Evolutionary conservation across 2,329 filamentous ascomycete genomes (phyloP), one percentile per base, ranked within the genome.

Genomic region (Penicillium occitanis): DNA sequence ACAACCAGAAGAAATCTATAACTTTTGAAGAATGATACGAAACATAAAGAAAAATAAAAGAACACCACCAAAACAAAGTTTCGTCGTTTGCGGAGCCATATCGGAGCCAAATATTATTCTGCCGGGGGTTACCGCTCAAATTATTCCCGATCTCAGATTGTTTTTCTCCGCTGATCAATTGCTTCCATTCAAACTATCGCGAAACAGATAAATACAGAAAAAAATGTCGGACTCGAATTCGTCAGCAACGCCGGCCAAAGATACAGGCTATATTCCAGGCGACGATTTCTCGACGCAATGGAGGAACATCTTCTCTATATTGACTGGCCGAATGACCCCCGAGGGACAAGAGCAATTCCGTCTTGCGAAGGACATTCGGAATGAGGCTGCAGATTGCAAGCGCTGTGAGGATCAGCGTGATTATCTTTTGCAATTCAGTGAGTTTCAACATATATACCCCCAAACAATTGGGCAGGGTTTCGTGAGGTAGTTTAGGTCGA

Each of bases 301-400:
- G 90, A 86, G 90, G 76, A 96, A 91, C 82, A 90, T 93, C 82
- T 97, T 96, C 85, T 87, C 87, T 72, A 90, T 93, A 79, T 82
- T 96, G 60, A 88, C 90, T 17, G 90, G 91, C 65, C 83, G 85
- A 73, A 88, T 95, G 81, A 90, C 87, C 19, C 78, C 81, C 42
- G 86, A 90, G 74, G 91, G 91, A 61, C 80, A 85, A 69, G 87
- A 90, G 74, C 86, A 91, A 80, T 97, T 92, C 84, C 91, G 92
- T 75, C 85, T 90, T 75, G 88, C 87, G 76, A 88, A 88, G 69
- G 93, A 96, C 82, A 83, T 85, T 64, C 84, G 88, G 66, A 89
- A 93, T 79, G 92, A 95, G 81, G 86, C 86, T 68, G 82, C 84
- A 35, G 93, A 97, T 84, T 93, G 91, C 84, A 85, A 85, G 74